Percentiles rank a stretch among this genome's conserved stretches.
Conservation (phyloP, 2,329 filamentous ascomycete genomes). For the Pseudonectria buxi region DNA sequence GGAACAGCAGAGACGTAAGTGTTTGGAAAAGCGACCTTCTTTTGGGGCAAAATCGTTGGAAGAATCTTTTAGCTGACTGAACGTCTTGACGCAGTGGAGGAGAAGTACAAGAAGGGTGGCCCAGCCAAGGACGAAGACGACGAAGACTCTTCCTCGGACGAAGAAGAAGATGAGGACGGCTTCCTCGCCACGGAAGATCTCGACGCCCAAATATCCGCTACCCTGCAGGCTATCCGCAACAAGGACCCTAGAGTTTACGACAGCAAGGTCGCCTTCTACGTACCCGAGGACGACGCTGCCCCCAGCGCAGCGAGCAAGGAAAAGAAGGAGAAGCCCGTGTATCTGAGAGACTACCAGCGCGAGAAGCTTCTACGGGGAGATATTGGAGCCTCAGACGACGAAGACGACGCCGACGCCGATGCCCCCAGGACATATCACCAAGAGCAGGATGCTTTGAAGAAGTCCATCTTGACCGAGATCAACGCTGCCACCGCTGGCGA, state of each 20-base stretch:
- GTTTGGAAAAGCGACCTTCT: too few species aligned
- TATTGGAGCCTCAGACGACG: constrained; percentile 50
- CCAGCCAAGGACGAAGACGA: constrained; percentile 43
- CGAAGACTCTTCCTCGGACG: constrained; percentile 64
- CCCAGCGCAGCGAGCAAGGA: constrained; percentile 28
- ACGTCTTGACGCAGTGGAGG: constrained; percentile 59
- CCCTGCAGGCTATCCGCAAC: constrained; percentile 76
- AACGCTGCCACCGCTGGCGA: constrained; percentile 54
- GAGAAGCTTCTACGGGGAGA: constrained; percentile 76
- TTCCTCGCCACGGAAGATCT: constrained; percentile 79
- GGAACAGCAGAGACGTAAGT: constrained; percentile 64
- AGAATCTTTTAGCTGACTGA: background rate
- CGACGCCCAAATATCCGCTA: constrained; percentile 81
- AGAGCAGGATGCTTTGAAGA: constrained; percentile 80
- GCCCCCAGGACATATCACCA: constrained; percentile 69
- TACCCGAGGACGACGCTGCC: constrained; percentile 48
- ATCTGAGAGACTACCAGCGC: constrained; percentile 83
- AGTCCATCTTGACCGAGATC: constrained; percentile 72
- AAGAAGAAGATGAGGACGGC: constrained; percentile 85
- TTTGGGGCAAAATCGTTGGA: too few species aligned
- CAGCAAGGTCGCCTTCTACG: constrained; percentile 70
- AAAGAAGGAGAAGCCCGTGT: constrained; percentile 78
- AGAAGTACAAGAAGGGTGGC: constrained; percentile 61
- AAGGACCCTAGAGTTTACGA: constrained; percentile 94
- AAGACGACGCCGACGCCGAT: constrained; percentile 47